Conservation (phyloP, 306 rosid species). For the Neltuma alba region DNA sequence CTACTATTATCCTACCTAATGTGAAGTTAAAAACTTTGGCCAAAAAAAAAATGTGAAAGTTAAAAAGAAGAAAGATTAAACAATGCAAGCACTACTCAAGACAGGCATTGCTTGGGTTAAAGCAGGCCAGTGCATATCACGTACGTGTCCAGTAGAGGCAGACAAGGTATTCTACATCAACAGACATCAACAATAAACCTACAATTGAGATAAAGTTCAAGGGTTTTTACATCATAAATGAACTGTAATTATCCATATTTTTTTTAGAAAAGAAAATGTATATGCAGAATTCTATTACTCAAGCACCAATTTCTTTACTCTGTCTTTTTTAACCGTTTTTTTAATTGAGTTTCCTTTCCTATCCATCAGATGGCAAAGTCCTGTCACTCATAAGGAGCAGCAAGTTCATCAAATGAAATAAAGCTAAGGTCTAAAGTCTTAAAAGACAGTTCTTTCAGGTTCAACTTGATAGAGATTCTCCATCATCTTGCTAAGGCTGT, state of each 20-base stretch:
- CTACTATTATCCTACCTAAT: background rate
- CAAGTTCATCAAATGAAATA: slow-evolving; percentile 18
- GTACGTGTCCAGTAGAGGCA: background rate
- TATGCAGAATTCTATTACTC: background rate
- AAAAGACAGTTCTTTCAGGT: slow-evolving; percentile 17
- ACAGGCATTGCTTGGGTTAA: background rate
- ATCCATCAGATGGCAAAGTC: background rate
- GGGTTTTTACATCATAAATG: slow-evolving; percentile 13
- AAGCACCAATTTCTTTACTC: background rate
- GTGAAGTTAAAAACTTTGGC: no score
- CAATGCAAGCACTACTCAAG: background rate
- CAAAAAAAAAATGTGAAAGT: no score
- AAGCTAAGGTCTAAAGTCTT: background rate
- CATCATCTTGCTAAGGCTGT: slow-evolving; percentile 65
- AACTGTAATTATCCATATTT: slow-evolving; percentile 7
- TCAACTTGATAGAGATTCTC: slow-evolving; percentile 25
- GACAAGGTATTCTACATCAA: background rate
- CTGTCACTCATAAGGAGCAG: slow-evolving; percentile 1
- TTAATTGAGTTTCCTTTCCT: background rate
- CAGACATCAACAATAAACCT: background rate
- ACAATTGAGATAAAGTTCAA: background rate
- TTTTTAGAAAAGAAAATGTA: background rate
- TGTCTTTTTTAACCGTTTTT: background rate
- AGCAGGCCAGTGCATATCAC: background rate
- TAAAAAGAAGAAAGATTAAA: background rate